A percentile compares a stretch with the other conserved stretches of the same genome.
Conservation (phyloP, 345 rosid species). For the Theobroma cacao region DNA sequence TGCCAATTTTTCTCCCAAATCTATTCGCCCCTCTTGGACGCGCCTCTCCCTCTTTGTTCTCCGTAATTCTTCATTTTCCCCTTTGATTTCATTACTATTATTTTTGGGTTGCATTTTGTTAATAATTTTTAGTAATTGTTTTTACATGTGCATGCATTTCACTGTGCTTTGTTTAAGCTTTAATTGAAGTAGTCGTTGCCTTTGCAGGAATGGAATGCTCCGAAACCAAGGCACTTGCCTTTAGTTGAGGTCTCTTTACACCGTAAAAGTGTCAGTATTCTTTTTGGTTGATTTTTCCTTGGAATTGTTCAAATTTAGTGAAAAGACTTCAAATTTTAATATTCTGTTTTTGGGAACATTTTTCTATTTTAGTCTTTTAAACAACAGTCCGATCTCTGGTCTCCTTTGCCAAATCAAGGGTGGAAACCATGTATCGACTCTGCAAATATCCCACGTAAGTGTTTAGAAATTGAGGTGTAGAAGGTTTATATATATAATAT, state of each 20-base stretch:
- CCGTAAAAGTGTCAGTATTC: conserved; percentile 53
- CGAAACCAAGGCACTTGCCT: conserved; percentile 68
- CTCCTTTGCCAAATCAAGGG: conserved; percentile 77
- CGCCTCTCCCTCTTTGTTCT: conserved; percentile 75
- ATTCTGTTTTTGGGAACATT: not conserved
- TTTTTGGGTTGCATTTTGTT: not conserved
- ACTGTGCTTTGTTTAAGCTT: not conserved
- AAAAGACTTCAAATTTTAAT: not conserved
- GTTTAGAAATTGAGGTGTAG: not conserved
- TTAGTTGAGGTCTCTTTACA: conserved; percentile 62
- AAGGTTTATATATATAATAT: not conserved
- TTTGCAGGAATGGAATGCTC: conserved; percentile 94
- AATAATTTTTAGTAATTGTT: not conserved
- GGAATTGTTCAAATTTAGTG: not conserved
- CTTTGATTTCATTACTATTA: not conserved
- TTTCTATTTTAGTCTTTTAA: conserved; percentile 42
- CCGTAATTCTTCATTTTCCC: conserved; percentile 37
- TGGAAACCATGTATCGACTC: conserved; percentile 71
- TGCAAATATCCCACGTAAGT: conserved; percentile 43
- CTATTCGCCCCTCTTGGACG: conserved; percentile 68
- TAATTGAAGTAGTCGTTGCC: not conserved
- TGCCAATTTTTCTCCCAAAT: conserved; percentile 56
- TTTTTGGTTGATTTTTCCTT: not conserved
- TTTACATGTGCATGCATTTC: not conserved
- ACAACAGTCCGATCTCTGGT: conserved; percentile 74